A percentile compares a stretch with the other conserved stretches of the same genome.
Conservation (phyloP, 108 stramenopile species). For the Cyclotella kingstonii region DNA sequence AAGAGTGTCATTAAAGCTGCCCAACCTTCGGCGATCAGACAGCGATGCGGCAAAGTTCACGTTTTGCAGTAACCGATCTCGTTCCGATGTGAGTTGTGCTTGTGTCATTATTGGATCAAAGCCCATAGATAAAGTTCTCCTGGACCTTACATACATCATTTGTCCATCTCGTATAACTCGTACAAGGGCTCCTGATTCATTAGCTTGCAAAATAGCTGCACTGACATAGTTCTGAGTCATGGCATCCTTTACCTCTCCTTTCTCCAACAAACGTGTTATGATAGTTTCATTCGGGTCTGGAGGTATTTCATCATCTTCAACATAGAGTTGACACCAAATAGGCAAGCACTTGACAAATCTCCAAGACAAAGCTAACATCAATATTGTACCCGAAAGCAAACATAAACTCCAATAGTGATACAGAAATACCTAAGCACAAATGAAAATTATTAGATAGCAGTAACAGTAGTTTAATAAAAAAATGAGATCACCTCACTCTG, state of each 20-base stretch:
- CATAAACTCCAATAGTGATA: slow-evolving; percentile 39
- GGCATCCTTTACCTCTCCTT: slow-evolving; percentile 35
- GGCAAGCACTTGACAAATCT: slow-evolving; percentile 33
- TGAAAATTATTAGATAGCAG: not conserved
- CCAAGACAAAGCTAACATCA: slow-evolving; percentile 29
- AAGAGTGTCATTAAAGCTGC: slow-evolving; percentile 29
- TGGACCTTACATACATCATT: slow-evolving; percentile 44
- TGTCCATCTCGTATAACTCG: slow-evolving; percentile 39
- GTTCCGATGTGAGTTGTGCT: slow-evolving; percentile 29
- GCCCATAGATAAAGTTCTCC: slow-evolving; percentile 42
- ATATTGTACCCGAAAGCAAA: slow-evolving; percentile 33
- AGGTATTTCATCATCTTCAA: slow-evolving; percentile 46
- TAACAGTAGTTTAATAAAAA: no score
- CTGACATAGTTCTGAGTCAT: slow-evolving; percentile 45
- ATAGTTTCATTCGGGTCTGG: slow-evolving; percentile 45
- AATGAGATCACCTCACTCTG: no score
- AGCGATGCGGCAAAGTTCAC: slow-evolving; percentile 15
- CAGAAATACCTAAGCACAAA: slow-evolving; percentile 11
- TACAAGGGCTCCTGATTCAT: slow-evolving; percentile 48
- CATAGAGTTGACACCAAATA: slow-evolving; percentile 38
- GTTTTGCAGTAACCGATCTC: slow-evolving; percentile 31
- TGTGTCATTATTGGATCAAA: slow-evolving; percentile 45
- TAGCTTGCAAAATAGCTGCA: slow-evolving; percentile 47
- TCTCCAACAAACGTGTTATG: slow-evolving; percentile 33
- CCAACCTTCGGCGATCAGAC: slow-evolving; percentile 9